Conservation (phyloP, 2,329 filamentous ascomycete species). For the Ophiocordyceps camponoti-floridani region DNA sequence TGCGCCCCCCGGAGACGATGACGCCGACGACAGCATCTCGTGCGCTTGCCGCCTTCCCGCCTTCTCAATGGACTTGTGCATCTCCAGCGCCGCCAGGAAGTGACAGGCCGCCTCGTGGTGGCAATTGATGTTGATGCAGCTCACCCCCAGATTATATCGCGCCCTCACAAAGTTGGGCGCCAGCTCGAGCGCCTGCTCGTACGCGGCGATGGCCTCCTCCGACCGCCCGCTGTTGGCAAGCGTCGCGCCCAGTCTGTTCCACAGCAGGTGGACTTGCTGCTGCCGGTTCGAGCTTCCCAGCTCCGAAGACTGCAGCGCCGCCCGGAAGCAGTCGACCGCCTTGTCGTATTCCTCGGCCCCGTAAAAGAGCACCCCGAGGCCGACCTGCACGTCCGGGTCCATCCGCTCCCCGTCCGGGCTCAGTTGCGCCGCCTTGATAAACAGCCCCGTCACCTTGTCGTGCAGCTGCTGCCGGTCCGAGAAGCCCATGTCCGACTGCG, state of each 20-base stretch:
- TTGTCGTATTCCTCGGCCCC: constrained; percentile 96
- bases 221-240: constrained; percentile 85
- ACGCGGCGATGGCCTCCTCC: constrained; percentile 93
- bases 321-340: constrained; percentile 93
- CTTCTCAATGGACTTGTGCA: constrained; percentile 87
- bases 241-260: constrained; percentile 92
- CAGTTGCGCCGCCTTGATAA: constrained; percentile 82
- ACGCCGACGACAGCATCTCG: constrained; percentile 42
- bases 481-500: constrained; percentile 74
- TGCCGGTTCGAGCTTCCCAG: constrained; percentile 67
- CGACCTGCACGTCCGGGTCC: constrained; percentile 97
- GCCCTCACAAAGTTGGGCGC: constrained; percentile 95
- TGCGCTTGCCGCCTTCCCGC: constrained; percentile 69
- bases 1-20: constrained; percentile 16
- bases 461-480: constrained; percentile 83
- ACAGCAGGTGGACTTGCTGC: constrained; percentile 80
- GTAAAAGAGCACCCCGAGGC: constrained; percentile 91
- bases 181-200: constrained; percentile 77
- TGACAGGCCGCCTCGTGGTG: constrained; percentile 86
- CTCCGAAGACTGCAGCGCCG: constrained; percentile 74
- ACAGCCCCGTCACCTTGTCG: constrained; percentile 75
- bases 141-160: constrained; percentile 89
- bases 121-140: constrained; percentile 94
- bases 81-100: constrained; percentile 74
- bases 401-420: constrained; percentile 86